phyloP scores from a whole-genome alignment of 371 early-diverging fungal genomes.

The Sporodiniella umbellata region DNA sequence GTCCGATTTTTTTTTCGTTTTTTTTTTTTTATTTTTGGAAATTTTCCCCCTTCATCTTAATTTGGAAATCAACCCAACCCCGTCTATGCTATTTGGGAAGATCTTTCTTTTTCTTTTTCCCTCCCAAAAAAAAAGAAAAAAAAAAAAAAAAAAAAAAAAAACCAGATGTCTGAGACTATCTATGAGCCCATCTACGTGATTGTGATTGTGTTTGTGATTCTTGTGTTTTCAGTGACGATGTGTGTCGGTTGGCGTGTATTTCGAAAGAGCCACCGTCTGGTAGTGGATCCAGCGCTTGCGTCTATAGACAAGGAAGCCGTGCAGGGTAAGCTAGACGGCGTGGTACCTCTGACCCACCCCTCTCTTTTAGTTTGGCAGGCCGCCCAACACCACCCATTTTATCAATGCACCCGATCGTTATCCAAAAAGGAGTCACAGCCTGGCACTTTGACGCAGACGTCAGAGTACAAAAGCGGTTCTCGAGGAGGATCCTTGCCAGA shows the following conservation, averaged over 20 bases:
- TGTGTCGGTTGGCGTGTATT: conserved; percentile 1
- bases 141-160: too few relatives aligned
- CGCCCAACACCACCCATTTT: conserved; percentile 25
- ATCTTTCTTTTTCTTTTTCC: background rate
- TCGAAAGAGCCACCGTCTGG: background rate
- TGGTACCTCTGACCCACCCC: too few relatives aligned
- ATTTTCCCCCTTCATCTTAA: too few relatives aligned
- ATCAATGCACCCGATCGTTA: conserved; percentile 28
- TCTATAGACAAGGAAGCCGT: background rate
- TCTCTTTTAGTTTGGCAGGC: conserved; percentile 36
- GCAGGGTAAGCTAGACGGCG: too few relatives aligned
- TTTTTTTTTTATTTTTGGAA: too few relatives aligned
- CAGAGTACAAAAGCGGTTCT: conserved; percentile 55
- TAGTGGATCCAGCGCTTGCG: background rate
- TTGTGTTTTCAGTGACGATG: background rate
- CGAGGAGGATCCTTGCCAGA: conserved; percentile 67
- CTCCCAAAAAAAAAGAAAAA: background rate
- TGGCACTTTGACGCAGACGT: conserved; percentile 30
- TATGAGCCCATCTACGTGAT: background rate
- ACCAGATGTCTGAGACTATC: background rate
- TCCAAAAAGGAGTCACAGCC: conserved; percentile 32
- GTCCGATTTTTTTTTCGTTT: too few relatives aligned
- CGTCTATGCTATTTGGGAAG: too few relatives aligned
- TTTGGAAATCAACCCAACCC: too few relatives aligned
- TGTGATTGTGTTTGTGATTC: background rate